Evolutionary conservation across 768 basidiomycete species (phyloP).

Genomic region (Lactarius sanguifluus): DNA sequence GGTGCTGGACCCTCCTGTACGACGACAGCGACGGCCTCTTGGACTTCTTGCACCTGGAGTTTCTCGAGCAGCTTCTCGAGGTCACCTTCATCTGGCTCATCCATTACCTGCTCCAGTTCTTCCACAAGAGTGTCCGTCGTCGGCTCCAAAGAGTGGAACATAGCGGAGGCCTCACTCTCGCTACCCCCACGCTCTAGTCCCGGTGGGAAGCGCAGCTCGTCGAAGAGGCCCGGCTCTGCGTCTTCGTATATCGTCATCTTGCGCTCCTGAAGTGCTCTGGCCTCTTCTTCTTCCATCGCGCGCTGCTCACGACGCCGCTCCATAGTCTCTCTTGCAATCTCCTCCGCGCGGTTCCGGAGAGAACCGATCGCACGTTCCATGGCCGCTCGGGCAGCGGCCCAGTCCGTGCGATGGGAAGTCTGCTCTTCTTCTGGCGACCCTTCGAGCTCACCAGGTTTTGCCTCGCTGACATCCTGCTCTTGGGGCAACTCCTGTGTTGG

Average conservation of each 20-base stretch:
- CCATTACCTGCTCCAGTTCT: slow-evolving; percentile 14
- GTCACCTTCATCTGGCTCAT: not conserved
- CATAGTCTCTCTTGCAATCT: slow-evolving; percentile 20
- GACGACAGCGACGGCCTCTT: slow-evolving; percentile 4
- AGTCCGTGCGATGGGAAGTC: slow-evolving; percentile 14
- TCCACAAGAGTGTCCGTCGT: slow-evolving; percentile 20
- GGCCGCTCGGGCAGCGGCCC: slow-evolving; percentile 20
- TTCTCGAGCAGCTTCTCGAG: slow-evolving; percentile 13
- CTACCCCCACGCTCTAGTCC: slow-evolving; percentile 9
- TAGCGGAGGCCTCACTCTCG: slow-evolving; percentile 7
- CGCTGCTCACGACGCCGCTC: slow-evolving; percentile 21
- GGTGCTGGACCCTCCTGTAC: slow-evolving; percentile 10
- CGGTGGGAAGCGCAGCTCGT: slow-evolving; percentile 26
- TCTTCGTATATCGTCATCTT: slow-evolving; percentile 25
- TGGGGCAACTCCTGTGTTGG: not conserved
- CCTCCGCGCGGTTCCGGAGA: slow-evolving; percentile 21
- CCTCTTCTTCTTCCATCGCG: slow-evolving; percentile 18
- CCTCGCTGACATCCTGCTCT: slow-evolving; percentile 26
- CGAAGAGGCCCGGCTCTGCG: slow-evolving; percentile 14
- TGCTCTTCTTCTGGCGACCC: slow-evolving; percentile 8
- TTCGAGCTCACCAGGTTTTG: slow-evolving; percentile 24
- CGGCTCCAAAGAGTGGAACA: slow-evolving; percentile 18
- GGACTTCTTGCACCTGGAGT: not conserved
- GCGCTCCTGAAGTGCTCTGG: slow-evolving; percentile 10
- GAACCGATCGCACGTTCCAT: slow-evolving; percentile 24